phyloP scores from a whole-genome alignment of 2,329 filamentous ascomycete genomes.

The Colletotrichum scovillei region DNA sequence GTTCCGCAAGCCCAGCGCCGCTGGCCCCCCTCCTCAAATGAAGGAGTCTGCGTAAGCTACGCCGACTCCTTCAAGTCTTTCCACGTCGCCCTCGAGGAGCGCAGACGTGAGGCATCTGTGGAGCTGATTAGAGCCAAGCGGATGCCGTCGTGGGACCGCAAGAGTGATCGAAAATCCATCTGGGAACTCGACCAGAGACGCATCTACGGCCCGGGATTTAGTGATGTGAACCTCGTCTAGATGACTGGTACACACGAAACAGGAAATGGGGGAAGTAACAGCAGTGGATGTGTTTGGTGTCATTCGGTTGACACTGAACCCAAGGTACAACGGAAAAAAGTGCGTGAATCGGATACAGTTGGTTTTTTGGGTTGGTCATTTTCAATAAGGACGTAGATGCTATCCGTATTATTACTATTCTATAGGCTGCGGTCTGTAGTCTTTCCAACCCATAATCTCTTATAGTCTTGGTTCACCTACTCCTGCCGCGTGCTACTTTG shows the following conservation, averaged over 20 bases:
- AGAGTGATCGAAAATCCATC: constrained; percentile 12
- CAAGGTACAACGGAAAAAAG: constrained; percentile 3
- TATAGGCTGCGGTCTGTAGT: constrained; percentile 18
- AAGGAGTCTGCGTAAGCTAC: constrained; percentile 36
- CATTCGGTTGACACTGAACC: not conserved
- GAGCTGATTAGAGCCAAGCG: constrained; percentile 26
- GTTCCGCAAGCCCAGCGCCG: constrained; percentile 44
- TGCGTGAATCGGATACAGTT: constrained; percentile 17
- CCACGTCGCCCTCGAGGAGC: constrained; percentile 25
- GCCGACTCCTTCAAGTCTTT: constrained; percentile 25
- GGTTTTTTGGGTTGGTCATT: constrained; percentile 25
- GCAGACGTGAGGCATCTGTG: constrained; percentile 28
- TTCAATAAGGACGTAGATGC: constrained; percentile 30
- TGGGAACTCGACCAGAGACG: constrained; percentile 33
- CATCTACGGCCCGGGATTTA: constrained; percentile 34
- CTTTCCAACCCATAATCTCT: constrained; percentile 9
- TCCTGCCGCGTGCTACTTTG: not conserved
- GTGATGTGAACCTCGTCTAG: constrained; percentile 36
- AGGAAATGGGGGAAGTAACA: not conserved
- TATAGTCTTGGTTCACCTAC: not conserved
- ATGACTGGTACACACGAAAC: constrained; percentile 20
- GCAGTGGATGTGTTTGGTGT: not conserved
- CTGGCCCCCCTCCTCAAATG: constrained; percentile 37
- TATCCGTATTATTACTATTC: constrained; percentile 30
- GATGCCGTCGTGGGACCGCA: constrained; percentile 32